phyloP scores from a whole-genome alignment of 2,329 filamentous ascomycete species.

The Cladosporium cucumerinum region DNA sequence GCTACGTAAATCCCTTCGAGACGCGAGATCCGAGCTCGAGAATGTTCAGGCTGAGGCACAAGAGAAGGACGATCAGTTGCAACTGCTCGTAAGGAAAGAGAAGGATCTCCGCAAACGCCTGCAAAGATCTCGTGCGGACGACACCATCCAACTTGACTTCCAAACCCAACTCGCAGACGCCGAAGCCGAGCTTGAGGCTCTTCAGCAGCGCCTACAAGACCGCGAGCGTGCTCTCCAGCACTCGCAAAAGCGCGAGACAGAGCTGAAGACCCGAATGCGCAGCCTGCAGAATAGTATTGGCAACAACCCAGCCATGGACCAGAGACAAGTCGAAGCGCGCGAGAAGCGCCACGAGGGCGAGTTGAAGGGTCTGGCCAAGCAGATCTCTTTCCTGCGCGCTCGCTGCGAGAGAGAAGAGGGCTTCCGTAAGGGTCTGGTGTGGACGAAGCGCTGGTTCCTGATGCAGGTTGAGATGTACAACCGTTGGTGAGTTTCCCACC shows the following conservation, averaged over 20 bases:
- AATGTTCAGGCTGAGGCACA: slow-evolving; percentile 37
- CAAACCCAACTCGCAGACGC: slow-evolving; percentile 38
- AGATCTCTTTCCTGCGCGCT: slow-evolving; percentile 87
- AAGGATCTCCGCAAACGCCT: slow-evolving; percentile 38
- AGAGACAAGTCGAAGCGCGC: slow-evolving; percentile 44
- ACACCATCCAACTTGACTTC: slow-evolving; percentile 37
- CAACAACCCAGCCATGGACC: background rate
- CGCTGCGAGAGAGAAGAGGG: slow-evolving; percentile 75
- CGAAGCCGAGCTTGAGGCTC: slow-evolving; percentile 39
- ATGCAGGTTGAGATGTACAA: slow-evolving; percentile 79
- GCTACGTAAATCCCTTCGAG: slow-evolving; percentile 36
- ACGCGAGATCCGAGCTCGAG: slow-evolving; percentile 34
- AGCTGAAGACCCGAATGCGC: slow-evolving; percentile 36
- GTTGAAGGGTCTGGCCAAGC: slow-evolving; percentile 76
- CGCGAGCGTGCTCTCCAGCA: slow-evolving; percentile 31
- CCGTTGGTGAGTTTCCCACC: slow-evolving; percentile 72
- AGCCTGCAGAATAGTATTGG: slow-evolving; percentile 22
- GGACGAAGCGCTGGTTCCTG: slow-evolving; percentile 79
- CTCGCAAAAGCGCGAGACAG: slow-evolving; percentile 32
- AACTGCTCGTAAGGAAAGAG: slow-evolving; percentile 39
- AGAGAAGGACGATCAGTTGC: slow-evolving; percentile 43
- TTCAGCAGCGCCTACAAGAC: slow-evolving; percentile 36
- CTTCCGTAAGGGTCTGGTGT: slow-evolving; percentile 76
- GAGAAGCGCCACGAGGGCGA: slow-evolving; percentile 71
- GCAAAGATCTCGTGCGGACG: slow-evolving; percentile 28